These are phyloP conservation scores for Bolboschoenoplectus hybrid DNA, from an alignment of 202 grass and related monocot genomes.

Conservation along the genomic window DNA sequence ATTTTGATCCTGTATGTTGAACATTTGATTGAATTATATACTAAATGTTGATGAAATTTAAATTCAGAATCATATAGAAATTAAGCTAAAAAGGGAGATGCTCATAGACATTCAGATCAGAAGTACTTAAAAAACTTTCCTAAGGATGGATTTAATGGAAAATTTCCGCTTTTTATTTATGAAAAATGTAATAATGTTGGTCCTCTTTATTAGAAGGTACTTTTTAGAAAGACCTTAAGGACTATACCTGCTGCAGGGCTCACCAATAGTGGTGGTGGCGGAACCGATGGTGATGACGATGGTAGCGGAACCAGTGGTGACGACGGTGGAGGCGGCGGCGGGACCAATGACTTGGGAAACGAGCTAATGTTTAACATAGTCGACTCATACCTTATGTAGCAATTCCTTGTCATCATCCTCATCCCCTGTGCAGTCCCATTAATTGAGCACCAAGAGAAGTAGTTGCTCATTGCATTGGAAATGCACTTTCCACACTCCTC, in stretches of 20 bases:
- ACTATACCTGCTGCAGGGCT: neutral
- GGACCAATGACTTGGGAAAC: constrained; percentile 11
- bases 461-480: neutral
- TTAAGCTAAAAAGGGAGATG: neutral
- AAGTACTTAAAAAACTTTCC: too few relatives aligned
- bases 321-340: neutral
- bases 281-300: neutral
- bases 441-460: neutral
- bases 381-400: constrained; percentile 34
- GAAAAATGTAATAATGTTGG: too few relatives aligned
- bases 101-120: too few relatives aligned
- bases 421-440: constrained; percentile 13
- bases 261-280: neutral
- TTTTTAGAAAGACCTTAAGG: too few relatives aligned
- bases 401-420: constrained; percentile 22
- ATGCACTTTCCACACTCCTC: constrained; percentile 9
- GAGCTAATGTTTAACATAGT: neutral
- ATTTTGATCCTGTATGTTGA: neutral
- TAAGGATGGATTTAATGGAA: too few relatives aligned
- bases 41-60: neutral
- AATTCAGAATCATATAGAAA: neutral
- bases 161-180: too few relatives aligned
- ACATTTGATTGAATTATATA: neutral
- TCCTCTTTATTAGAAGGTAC: too few relatives aligned
- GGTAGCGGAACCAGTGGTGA: constrained; percentile 5